Evolutionary conservation across 768 basidiomycete species (phyloP).

Genomic region (Phylloporus rhodoxanthus): DNA sequence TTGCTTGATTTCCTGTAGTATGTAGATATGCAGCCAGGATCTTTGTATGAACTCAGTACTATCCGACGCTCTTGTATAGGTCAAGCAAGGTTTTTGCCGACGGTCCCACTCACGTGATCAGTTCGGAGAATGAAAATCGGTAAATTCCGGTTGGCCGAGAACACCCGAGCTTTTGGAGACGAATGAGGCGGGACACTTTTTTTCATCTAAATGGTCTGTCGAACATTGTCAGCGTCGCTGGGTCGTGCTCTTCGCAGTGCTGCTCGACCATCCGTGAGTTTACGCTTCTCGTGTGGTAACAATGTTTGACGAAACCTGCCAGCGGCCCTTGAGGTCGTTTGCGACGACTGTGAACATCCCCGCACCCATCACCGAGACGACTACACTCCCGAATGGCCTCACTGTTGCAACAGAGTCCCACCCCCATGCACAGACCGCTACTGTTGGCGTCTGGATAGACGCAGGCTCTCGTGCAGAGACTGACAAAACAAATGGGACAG

Average conservation of each 20-base stretch:
- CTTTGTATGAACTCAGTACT: too few relatives aligned
- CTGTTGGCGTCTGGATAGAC: slow-evolving; percentile 99
- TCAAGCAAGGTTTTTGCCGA: too few relatives aligned
- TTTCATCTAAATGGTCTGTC: slow-evolving; percentile 40
- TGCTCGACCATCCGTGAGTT: slow-evolving; percentile 35
- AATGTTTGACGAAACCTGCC: slow-evolving; percentile 1
- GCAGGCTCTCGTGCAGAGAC: slow-evolving; percentile 97
- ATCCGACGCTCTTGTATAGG: too few relatives aligned
- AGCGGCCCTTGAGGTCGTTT: slow-evolving; percentile 61
- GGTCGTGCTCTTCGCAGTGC: slow-evolving; percentile 37
- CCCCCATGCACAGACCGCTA: slow-evolving; percentile 89
- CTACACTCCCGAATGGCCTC: slow-evolving; percentile 90
- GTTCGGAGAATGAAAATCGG: slow-evolving; percentile 25
- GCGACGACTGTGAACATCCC: slow-evolving; percentile 64
- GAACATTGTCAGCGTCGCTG: slow-evolving; percentile 41
- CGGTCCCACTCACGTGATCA: slow-evolving; percentile 11
- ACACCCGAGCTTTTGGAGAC: slow-evolving; percentile 19
- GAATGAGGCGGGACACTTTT: slow-evolving; percentile 11
- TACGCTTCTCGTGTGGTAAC: not conserved
- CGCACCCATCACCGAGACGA: slow-evolving; percentile 80
- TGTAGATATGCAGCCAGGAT: too few relatives aligned
- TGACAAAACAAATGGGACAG: slow-evolving; percentile 89
- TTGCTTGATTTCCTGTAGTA: too few relatives aligned
- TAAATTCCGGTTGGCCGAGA: slow-evolving; percentile 26
- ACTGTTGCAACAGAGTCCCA: slow-evolving; percentile 92